A percentile compares a stretch with the other conserved stretches of the same genome.
Evolutionary conservation across 2,329 filamentous ascomycete genomes (phyloP).

Genomic region (Colletotrichum tropicale): DNA sequence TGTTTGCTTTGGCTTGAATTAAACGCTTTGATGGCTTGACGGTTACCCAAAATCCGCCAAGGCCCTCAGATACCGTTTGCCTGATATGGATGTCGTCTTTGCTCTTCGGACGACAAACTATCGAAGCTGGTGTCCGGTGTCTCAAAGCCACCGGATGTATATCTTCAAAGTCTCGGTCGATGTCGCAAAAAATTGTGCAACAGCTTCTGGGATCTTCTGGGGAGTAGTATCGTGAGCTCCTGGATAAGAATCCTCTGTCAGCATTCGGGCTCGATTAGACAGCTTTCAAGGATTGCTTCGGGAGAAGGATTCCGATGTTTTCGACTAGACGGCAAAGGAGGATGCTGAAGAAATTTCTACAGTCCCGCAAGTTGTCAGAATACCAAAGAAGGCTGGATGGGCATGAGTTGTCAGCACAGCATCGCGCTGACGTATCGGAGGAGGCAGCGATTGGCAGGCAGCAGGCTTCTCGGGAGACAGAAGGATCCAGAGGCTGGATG

Average conservation of each 20-base stretch:
- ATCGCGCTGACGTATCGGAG: not conserved
- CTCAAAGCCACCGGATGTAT: not conserved
- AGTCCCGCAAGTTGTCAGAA: not conserved
- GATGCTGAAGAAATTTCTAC: not conserved
- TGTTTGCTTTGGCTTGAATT: not conserved
- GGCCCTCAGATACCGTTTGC: not conserved
- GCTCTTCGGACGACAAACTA: not conserved
- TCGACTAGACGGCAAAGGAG: not conserved
- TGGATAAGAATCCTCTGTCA: not conserved
- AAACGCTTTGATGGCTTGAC: not conserved
- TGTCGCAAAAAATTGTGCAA: not conserved
- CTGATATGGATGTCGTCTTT: not conserved
- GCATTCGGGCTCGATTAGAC: not conserved
- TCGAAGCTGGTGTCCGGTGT: not conserved
- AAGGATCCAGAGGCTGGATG: not conserved
- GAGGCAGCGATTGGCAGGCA: not conserved
- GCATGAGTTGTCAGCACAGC: not conserved
- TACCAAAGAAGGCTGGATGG: not conserved
- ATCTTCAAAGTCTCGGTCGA: not conserved
- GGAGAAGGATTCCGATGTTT: not conserved
- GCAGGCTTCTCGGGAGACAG: not conserved
- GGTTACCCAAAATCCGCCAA: not conserved
- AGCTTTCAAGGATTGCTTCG: not conserved
- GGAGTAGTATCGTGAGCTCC: not conserved
- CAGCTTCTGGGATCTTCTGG: not conserved